A percentile compares a stretch with the other conserved stretches of the same genome.
Evolutionary conservation across 2,329 filamentous ascomycete species (phyloP).

Genomic region (Talaromyces verruculosus): DNA sequence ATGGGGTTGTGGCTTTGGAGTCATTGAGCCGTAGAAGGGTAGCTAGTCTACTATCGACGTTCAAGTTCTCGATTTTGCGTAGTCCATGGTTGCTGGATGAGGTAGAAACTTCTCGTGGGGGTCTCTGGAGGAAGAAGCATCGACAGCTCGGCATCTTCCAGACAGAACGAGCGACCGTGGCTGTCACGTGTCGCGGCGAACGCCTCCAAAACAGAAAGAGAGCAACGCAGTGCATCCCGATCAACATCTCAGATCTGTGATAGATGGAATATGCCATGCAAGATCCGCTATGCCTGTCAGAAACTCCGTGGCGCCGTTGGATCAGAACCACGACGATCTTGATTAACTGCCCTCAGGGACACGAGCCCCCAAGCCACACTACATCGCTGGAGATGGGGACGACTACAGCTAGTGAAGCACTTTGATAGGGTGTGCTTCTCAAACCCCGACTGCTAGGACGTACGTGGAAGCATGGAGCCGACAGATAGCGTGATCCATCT

Average conservation of each 20-base stretch:
- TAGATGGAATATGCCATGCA: too few relatives aligned
- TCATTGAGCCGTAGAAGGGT: background rate
- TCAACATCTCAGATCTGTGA: background rate
- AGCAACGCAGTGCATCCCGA: background rate
- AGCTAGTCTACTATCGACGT: background rate
- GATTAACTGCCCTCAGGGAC: background rate
- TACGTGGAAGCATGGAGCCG: background rate
- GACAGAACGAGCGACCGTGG: background rate
- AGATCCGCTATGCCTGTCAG: background rate
- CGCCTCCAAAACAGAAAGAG: background rate
- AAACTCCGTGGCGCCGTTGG: background rate
- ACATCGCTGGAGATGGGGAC: background rate
- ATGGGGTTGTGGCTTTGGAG: background rate
- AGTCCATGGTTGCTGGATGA: background rate
- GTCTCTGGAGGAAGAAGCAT: background rate
- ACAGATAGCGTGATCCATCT: background rate
- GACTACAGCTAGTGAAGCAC: background rate
- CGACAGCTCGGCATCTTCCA: background rate
- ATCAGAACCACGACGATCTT: background rate
- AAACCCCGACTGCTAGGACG: slow-evolving; percentile 1
- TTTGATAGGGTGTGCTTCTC: slow-evolving; percentile 6
- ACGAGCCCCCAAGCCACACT: slow-evolving; percentile 5
- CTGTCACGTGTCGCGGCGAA: background rate
- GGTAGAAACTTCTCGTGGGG: background rate
- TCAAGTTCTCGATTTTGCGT: background rate